Conservation (phyloP, 192 early-diverging fungal genomes). For the Coemansia biformis region DNA sequence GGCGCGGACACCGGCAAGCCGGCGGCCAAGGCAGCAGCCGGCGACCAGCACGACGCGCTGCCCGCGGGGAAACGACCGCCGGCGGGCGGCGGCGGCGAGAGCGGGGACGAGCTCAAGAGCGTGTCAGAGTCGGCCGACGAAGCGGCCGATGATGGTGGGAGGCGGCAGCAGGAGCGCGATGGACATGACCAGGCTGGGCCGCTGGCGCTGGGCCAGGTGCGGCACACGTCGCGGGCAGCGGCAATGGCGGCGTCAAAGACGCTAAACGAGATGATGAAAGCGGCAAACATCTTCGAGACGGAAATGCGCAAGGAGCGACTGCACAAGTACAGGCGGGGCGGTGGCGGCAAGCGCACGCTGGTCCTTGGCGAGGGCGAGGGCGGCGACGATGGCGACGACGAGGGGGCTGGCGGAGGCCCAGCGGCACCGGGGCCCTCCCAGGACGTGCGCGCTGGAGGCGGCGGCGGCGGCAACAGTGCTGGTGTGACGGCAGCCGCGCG, state of each 20-base stretch:
- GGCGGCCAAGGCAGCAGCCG: constrained; percentile 3
- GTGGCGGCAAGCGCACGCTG: constrained; percentile 20
- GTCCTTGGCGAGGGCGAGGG: constrained; percentile 30
- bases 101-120: constrained; percentile 22
- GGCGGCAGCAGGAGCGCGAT: constrained; percentile 2
- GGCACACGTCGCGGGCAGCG: constrained; percentile 49
- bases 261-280: constrained; percentile 51
- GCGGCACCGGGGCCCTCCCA: neutral
- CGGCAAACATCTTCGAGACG: constrained; percentile 52
- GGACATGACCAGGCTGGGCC: too few relatives aligned
- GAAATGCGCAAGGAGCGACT: constrained; percentile 54
- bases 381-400: constrained; percentile 3
- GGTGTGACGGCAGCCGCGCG: neutral
- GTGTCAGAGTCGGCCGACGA: constrained; percentile 26
- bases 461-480: constrained; percentile 18
- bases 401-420: neutral
- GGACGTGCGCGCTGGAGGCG: neutral
- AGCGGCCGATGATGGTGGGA: neutral
- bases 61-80: neutral
- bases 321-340: constrained; percentile 28
- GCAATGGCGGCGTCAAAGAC: constrained; percentile 46
- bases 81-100: constrained; percentile 10
- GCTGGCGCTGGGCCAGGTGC: constrained; percentile 17
- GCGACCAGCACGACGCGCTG: constrained; percentile 4
- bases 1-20: neutral